A percentile compares a stretch with the other conserved stretches of the same genome.
Conservation (phyloP, 441 rosid species). For the Pelargonium australe region DNA sequence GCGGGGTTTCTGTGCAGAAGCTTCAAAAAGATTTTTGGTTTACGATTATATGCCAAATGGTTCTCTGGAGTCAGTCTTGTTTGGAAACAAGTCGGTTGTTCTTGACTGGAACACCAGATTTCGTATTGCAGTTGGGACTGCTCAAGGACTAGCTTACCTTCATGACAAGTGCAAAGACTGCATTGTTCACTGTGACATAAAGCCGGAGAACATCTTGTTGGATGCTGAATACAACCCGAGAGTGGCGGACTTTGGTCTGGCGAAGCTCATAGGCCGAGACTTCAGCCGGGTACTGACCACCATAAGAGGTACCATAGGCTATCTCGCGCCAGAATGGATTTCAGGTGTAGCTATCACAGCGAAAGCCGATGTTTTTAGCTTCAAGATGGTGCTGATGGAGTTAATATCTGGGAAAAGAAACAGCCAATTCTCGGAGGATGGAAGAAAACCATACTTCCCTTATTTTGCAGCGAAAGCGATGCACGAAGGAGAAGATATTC, state of each 20-base stretch:
- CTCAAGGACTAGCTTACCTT: conserved; percentile 20
- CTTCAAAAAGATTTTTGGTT: conserved; percentile 15
- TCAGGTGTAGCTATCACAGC: conserved; percentile 17
- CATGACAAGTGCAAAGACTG: conserved; percentile 22
- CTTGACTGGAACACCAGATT: conserved; percentile 20
- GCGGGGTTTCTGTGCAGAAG: conserved; percentile 11
- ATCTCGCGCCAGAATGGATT: conserved; percentile 26
- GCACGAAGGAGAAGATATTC: conserved; percentile 9
- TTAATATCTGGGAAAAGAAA: conserved; percentile 19
- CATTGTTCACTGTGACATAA: conserved; percentile 22
- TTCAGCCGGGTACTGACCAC: conserved; percentile 19
- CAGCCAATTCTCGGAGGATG: not conserved
- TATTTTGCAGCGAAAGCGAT: not conserved
- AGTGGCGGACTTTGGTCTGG: conserved; percentile 23
- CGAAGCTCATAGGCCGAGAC: conserved; percentile 19
- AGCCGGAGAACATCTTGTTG: conserved; percentile 23
- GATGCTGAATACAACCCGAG: conserved; percentile 18
- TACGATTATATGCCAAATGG: conserved; percentile 26
- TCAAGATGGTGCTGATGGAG: conserved; percentile 18
- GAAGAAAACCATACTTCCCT: conserved; percentile 5
- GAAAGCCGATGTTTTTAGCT: conserved; percentile 21
- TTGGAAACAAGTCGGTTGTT: conserved; percentile 1
- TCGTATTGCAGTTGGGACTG: conserved; percentile 11
- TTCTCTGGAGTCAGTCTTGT: conserved; percentile 18
- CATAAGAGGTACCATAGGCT: conserved; percentile 23